These are phyloP conservation scores for Leptosphaerulina australis DNA, from an alignment of 2,329 filamentous ascomycete genomes.

Conservation along the genomic window DNA sequence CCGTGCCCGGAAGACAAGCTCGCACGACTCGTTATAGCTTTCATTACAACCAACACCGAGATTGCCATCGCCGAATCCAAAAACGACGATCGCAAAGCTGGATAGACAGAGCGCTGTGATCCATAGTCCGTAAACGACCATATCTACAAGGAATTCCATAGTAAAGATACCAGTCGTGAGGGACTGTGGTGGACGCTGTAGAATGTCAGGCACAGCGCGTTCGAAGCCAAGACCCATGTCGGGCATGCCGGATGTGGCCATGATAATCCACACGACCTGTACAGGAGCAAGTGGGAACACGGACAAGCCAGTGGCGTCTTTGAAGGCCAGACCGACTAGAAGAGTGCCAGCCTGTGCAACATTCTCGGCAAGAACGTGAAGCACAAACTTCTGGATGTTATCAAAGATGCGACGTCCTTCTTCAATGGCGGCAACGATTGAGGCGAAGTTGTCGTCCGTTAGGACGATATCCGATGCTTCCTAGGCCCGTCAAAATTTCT, in stretches of 20 bases:
- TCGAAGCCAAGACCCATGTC: conserved; percentile 89
- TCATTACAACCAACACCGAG: conserved; percentile 47
- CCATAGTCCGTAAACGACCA: conserved; percentile 48
- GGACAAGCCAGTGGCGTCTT: conserved; percentile 71
- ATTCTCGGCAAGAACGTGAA: conserved; percentile 77
- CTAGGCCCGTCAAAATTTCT: neutral
- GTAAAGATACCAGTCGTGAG: conserved; percentile 49
- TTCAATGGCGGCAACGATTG: conserved; percentile 80
- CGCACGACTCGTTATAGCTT: conserved; percentile 37
- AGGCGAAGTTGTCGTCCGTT: conserved; percentile 87
- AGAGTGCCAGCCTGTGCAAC: conserved; percentile 83
- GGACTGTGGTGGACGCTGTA: conserved; percentile 75
- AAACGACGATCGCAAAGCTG: conserved; percentile 47
- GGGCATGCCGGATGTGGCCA: conserved; percentile 80
- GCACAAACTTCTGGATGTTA: conserved; percentile 86
- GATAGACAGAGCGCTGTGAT: conserved; percentile 41
- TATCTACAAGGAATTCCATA: conserved; percentile 47
- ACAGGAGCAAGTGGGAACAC: conserved; percentile 87
- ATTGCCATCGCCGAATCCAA: conserved; percentile 42
- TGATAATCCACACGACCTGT: conserved; percentile 92
- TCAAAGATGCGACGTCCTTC: conserved; percentile 86
- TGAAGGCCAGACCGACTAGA: conserved; percentile 81
- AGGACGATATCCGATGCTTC: conserved; percentile 71
- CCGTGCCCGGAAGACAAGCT: conserved; percentile 59
- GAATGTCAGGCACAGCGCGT: conserved; percentile 74